phyloP scores from a whole-genome alignment of 257 asterid species.

The Coffea canephora region DNA sequence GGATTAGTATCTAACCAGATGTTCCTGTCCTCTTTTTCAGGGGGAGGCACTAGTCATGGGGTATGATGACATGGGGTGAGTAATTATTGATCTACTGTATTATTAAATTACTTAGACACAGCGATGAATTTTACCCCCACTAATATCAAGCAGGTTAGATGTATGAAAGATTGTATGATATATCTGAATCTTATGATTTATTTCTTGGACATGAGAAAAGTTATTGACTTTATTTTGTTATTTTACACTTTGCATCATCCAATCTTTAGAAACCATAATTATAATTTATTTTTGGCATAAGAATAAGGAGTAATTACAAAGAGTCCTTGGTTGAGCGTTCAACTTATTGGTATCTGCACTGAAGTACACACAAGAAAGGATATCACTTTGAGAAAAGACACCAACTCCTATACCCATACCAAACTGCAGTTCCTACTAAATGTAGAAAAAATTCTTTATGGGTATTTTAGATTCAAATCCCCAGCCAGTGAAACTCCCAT shows the following conservation, averaged over 20 bases:
- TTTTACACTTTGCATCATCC: not conserved
- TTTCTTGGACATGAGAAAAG: not conserved
- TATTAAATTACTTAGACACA: not conserved
- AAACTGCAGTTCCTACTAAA: not conserved
- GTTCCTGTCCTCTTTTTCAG: constrained; percentile 41
- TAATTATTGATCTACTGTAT: constrained; percentile 10
- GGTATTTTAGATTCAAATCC: not conserved
- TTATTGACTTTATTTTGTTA: not conserved
- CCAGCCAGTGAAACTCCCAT: too few relatives aligned
- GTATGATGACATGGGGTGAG: constrained; percentile 99
- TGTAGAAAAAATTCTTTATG: not conserved
- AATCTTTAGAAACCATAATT: not conserved
- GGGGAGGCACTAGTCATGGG: constrained; percentile 99
- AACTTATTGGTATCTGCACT: not conserved
- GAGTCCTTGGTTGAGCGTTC: not conserved
- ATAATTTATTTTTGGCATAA: not conserved
- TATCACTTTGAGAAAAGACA: not conserved
- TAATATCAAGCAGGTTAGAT: not conserved
- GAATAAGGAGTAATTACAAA: not conserved
- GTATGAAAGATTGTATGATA: not conserved
- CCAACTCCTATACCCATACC: not conserved
- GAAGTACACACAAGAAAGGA: not conserved
- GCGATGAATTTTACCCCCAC: not conserved
- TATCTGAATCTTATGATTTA: not conserved
- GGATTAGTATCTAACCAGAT: not conserved